phyloP scores from a whole-genome alignment of 1,284 basidiomycete species.

The Boletellus deceptivus region DNA sequence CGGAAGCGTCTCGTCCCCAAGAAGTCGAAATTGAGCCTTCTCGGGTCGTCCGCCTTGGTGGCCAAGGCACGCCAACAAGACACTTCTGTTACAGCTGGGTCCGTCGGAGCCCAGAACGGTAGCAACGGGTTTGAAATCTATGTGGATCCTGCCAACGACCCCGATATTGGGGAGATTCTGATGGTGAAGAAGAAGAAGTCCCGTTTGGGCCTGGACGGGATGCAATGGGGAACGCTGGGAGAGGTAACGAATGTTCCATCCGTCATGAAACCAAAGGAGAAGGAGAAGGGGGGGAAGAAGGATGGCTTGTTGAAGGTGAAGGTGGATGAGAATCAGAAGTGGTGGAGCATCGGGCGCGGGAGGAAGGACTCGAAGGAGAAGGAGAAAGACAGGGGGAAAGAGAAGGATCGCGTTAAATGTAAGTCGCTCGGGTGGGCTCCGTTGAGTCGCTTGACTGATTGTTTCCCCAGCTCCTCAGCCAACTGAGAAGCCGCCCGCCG shows the following conservation, averaged over 20 bases:
- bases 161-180: constrained; percentile 65
- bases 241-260: constrained; percentile 61
- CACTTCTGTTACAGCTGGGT: constrained; percentile 59
- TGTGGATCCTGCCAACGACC: constrained; percentile 63
- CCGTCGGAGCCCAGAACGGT: constrained; percentile 50
- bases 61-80: constrained; percentile 45
- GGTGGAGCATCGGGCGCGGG: constrained; percentile 76
- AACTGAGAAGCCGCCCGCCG: constrained; percentile 16
- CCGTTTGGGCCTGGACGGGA: constrained; percentile 56
- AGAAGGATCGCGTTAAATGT: constrained; percentile 43
- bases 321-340: constrained; percentile 62
- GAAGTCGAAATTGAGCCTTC: constrained; percentile 64
- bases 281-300: constrained; percentile 29
- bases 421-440: constrained; percentile 16
- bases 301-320: constrained; percentile 36
- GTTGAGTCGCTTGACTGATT: constrained; percentile 11
- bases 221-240: constrained; percentile 58
- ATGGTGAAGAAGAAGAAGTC: constrained; percentile 80
- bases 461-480: constrained; percentile 48
- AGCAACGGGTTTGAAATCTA: constrained; percentile 68
- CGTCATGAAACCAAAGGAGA: constrained; percentile 30
- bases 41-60: constrained; percentile 35
- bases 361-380: constrained; percentile 65
- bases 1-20: constrained; percentile 69
- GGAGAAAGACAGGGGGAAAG: constrained; percentile 43